Evolutionary conservation across 768 basidiomycete species (phyloP).

Genomic region (Kwoniella pini): DNA sequence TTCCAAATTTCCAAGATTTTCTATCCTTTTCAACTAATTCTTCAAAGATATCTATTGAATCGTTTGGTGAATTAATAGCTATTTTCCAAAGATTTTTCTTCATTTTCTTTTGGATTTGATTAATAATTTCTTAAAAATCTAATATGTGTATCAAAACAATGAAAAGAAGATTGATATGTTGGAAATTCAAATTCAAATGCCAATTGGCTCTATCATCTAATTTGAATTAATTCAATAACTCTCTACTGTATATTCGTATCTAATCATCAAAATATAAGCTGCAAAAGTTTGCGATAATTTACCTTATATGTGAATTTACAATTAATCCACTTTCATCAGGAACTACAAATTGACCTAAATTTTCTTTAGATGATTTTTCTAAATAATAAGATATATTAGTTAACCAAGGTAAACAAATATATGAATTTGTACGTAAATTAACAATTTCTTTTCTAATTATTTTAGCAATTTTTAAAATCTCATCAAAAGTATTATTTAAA

Average conservation of each 20-base stretch:
- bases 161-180: neutral
- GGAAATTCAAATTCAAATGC: conserved; percentile 6
- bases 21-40: no score
- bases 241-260: no score
- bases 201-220: conserved; percentile 4
- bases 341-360: conserved; percentile 4
- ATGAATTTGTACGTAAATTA: neutral
- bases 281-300: no score
- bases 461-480: neutral
- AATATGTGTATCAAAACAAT: neutral
- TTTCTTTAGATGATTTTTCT: neutral
- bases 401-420: conserved; percentile 3
- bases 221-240: no score
- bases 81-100: neutral
- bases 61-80: no score
- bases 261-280: no score
- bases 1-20: no score
- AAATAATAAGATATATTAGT: conserved; percentile 5
- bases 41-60: no score
- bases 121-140: conserved; percentile 6
- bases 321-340: conserved; percentile 2
- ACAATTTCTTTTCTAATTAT: neutral
- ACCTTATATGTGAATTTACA: conserved; percentile 12
- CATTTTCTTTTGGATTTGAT: neutral
- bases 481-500: neutral